Evolutionary conservation across 2,329 filamentous ascomycete species (phyloP), one percentile per base, ranked within the genome.

Genomic region (Ophiostoma sp.): DNA sequence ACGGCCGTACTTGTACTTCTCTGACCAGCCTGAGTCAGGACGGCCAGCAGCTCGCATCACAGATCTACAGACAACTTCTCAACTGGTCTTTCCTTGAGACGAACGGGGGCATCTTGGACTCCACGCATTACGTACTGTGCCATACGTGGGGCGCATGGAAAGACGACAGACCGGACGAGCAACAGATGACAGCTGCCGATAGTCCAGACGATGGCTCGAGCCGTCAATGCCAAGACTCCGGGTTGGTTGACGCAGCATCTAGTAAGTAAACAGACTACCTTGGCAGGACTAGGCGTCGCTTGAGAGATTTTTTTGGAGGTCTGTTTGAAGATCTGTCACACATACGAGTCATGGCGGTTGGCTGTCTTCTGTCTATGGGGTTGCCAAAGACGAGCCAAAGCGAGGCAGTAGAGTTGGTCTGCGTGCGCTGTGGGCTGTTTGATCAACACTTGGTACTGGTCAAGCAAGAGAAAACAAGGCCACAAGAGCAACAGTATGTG

Each of bases 271-370:
- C 27, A 27, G 2, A 1, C 27, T 27, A 18, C n/a, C 49, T 55
- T 55, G 49, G 49, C 18, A 11, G 18, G 49, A 27, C n/a, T 27
- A 47, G 49, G 8, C 49, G 49, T 55, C 18, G 49, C 49, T 55
- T 55, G 18, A 55, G 3, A 55, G 49, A 27, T 45, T 6, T 45
- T 3, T 45, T 45, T 45, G 1, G 42, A 27, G 27, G 9, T 55
- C 18, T 55, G 49, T 55, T 55, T 55, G 49, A 55, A 27, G 18
- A 55, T 55, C 18, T 55, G 49, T 55, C 49, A 27, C 49, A 55
- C 8, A 55, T 55, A 55, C 49, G 49, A 27, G 49, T 27, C 49
- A 36, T 55, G 49, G 49, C 49, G 7, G 27, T n/a, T 55, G 18
- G 3, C 8, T 9, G 49, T 55, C 3, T 27, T 12, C 27, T n/a